These are phyloP conservation scores for Schwanniomyces pseudopolymorphus DNA, from an alignment of 805 yeast species.

Conservation along the genomic window DNA sequence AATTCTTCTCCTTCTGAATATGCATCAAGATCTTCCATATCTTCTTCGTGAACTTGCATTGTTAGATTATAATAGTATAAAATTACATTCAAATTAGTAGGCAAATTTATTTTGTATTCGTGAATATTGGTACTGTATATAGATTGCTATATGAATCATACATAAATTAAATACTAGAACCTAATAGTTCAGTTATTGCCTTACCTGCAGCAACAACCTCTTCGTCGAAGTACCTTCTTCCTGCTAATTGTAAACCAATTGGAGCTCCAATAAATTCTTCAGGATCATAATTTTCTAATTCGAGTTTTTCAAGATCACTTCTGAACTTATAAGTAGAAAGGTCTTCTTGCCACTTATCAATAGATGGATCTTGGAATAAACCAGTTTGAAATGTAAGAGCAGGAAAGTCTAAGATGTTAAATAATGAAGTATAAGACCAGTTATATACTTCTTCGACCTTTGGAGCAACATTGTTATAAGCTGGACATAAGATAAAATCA, in stretches of 20 bases:
- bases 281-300: conserved; percentile 47
- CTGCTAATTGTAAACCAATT: conserved; percentile 51
- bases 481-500: conserved; percentile 68
- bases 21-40: conserved; percentile 20
- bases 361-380: conserved; percentile 51
- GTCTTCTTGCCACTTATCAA: conserved; percentile 48
- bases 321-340: conserved; percentile 38
- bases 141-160: background rate
- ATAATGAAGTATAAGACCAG: conserved; percentile 80
- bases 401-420: conserved; percentile 72
- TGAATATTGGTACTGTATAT: background rate
- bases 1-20: conserved; percentile 31
- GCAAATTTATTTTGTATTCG: background rate
- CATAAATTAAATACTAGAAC: conserved; percentile 9
- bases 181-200: conserved; percentile 36
- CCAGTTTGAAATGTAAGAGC: conserved; percentile 65
- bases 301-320: conserved; percentile 48
- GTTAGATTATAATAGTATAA: background rate
- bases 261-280: conserved; percentile 53
- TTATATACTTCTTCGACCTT: conserved; percentile 59
- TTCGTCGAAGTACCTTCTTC: conserved; percentile 57
- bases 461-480: conserved; percentile 72
- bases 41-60: conserved; percentile 19
- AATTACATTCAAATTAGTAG: background rate
- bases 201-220: conserved; percentile 52